Evolutionary conservation across 805 yeast genomes (phyloP), one percentile per base, ranked within the genome.

Genomic region (Cyberlindnera maclurae): DNA sequence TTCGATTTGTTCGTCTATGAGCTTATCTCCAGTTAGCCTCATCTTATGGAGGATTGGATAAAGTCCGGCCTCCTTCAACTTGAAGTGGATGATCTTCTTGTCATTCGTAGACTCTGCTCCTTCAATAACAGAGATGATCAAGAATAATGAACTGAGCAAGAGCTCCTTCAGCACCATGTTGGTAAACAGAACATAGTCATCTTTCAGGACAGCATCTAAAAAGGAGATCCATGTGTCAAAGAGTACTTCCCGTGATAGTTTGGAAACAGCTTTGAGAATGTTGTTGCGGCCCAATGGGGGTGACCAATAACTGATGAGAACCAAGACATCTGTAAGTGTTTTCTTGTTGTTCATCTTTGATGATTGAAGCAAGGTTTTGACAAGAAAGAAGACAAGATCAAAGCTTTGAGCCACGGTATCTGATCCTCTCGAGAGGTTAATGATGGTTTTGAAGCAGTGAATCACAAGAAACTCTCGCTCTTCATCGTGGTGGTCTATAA

Each of bases 271-370:
- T 27, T 49, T 53, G 33, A 62, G 36, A 6, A 62, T 45, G 17
- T 52, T 48, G 27, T 54, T 54, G 37, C 62, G 39, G 2, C 64
- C 66, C 6, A 49, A 34, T 3, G 62, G 61, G 1, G 45, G 43
- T 13, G 49, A 41, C 51, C 58, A 54, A 34, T 52, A 48, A 24
- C 54, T 40, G 39, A 56, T 29, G 33, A 46, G 33, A 2, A 67
- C 57, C 18, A 79, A 54, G 20, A 79, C 58, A 31, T 78, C 82
- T 0, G 80, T 72, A 1, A 74, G 72, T 7, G 75, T 57, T 39
- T 66, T 73, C 45, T 79, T 64, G 4, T 82, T 77, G 11, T 65
- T 52, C 5, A 75, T 52, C 37, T 78, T 60, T 1, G 76, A 70
- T 4, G 82, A 70, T 10, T 67, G 47, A n/a, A 78, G 53, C 9